Base-by-base conservation (phyloP, 306 rosid species). In the Citrullus amarus region DNA sequence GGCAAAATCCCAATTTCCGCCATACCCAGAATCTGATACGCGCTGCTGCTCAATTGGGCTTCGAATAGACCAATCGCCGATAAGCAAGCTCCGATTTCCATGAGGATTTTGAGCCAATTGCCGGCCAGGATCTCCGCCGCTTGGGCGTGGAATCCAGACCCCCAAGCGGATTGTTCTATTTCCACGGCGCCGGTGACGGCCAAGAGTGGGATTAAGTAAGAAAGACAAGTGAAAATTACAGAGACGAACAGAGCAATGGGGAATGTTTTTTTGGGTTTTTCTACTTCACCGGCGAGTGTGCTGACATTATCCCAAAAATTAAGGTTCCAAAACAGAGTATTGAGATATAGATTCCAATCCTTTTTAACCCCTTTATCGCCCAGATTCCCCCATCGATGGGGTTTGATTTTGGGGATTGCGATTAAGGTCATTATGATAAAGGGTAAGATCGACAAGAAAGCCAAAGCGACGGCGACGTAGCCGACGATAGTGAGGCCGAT, bases 281-380 rank as follows among this genome's bases (percentile, higher is more conserved):
- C 66, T 1, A 75, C 79, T 55, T 75, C 79, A 10, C 51, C 66
- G 41, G 66, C 79, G 20, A 75, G 43, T 6, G 78, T 74, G 18
- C 28, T 15, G 54, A 74, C 78, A 4, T 74, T 74, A 74, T 74
- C 78, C 78, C 78, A 74, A 28, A 74, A 74, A 74, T 74, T 74
- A 8, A 74, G 56, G 44, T 74, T 74, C 78, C 78, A 74, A 15
- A 74, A 74, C 22, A 74, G 61, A 34, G 78, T 74, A 15, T 74
- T 74, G 62, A 74, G 48, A 1, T 39, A 74, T 4, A 74, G 56
- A 30, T 74, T 74, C 78, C 62, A 74, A 34, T 74, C 78, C 9
- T 16, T 74, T 9, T 74, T 50, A 6, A 51, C 25, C 2, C 44
- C 62, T 9, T 34, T 51, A 6, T 74, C 61, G 62, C 78, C 78